Conservation (phyloP, 306 rosid genomes). For the Arachis hypogaea region DNA sequence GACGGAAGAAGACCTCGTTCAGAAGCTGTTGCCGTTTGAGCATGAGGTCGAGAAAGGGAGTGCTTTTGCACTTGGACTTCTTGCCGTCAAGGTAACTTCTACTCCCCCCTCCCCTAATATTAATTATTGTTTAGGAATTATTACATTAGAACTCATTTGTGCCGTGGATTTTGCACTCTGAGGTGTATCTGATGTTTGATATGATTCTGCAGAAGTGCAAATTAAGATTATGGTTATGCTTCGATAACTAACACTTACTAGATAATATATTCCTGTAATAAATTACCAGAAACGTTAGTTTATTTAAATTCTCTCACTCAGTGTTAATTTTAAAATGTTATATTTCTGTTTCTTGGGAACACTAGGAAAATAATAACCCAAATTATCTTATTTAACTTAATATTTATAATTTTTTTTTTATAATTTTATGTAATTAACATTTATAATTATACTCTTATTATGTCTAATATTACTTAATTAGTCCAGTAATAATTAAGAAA, state of each 20-base stretch:
- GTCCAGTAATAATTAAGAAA: too few relatives aligned
- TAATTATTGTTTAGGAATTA: slow-evolving; percentile 6
- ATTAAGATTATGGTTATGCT: slow-evolving; percentile 2
- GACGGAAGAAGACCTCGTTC: slow-evolving; percentile 47
- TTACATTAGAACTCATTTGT: slow-evolving; percentile 11
- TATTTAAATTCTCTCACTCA: not conserved
- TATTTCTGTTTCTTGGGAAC: not conserved
- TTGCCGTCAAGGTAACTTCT: slow-evolving; percentile 76
- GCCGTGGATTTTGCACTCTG: slow-evolving; percentile 4
- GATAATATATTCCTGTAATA: not conserved
- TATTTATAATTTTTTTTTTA: too few relatives aligned
- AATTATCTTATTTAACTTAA: too few relatives aligned
- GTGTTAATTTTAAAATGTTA: not conserved
- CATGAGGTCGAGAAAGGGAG: slow-evolving; percentile 94
- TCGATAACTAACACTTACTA: not conserved
- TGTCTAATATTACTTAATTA: too few relatives aligned
- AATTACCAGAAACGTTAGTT: not conserved
- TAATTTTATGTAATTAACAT: too few relatives aligned
- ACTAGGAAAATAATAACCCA: too few relatives aligned
- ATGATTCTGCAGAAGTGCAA: not conserved
- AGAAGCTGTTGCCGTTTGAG: slow-evolving; percentile 69
- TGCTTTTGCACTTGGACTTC: slow-evolving; percentile 88
- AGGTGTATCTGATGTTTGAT: slow-evolving; percentile 22
- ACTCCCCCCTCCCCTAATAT: not conserved
- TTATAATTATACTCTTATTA: too few relatives aligned